Evolutionary conservation across 1,284 basidiomycete species (phyloP), one percentile per base, ranked within the genome.

Genomic region (Moesziomyces globuligerus): DNA sequence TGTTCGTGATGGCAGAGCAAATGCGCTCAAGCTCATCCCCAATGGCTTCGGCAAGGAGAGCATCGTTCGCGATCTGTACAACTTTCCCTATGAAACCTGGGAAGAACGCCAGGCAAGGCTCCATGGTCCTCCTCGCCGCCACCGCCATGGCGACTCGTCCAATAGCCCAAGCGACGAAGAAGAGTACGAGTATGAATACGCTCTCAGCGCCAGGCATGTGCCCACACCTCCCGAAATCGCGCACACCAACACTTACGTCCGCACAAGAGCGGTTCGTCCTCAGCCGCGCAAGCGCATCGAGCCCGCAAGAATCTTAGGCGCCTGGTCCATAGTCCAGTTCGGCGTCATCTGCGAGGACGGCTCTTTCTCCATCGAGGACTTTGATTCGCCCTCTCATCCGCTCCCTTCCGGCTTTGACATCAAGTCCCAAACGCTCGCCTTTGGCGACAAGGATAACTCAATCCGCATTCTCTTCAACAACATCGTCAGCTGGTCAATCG

Each of bases 401-500:
- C 36, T 60, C 10, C 57, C 64, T 1, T 54, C 56, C 10, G 64
- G 52, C 7, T 55, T 67, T 9, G 57, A 60, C 29, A 39, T 42
- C 26, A 51, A 55, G 20, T 38, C 40, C 7, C 52, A 60, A 36
- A 53, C 51, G 7, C 29, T 60, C 17, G 44, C 36, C 39, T 60
- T 67, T 41, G 64, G 64, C 29, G 44, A 67, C 41, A 48, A 48
- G 36, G 26, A 43, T 28, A 55, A 67, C 34, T 54, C 47, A 11
- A 53, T 67, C 15, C 51, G 57, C 15, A 67, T 67, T 20, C 48
- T 67, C 3, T 67, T 60, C 57, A 67, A 67, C 52, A 55, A 60
- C 32, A 53, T 67, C 26, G 52, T 60, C 39, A 29, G 51, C 17
- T 67, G 57, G 64, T 60, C 52, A 20, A 52, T 67, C 48, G 46